Evolutionary conservation across 139 green algal species (phyloP), one percentile per base, ranked within the genome.

Genomic region (Trebouxia sp.): DNA sequence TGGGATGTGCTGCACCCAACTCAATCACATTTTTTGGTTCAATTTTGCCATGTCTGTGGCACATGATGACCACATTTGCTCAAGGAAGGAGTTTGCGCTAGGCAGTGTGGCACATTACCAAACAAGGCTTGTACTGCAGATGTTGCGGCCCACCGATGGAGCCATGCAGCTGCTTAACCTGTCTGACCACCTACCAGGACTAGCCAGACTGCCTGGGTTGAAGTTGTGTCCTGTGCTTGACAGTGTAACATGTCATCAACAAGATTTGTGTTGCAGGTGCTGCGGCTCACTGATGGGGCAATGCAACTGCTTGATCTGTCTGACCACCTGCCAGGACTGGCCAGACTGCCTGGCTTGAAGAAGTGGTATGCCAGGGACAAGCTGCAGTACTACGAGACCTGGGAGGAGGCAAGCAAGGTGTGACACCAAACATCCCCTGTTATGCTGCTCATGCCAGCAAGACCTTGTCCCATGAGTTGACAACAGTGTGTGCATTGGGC

Each of bases 271-370:
- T 26, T 56, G 37, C 85, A 90, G 86, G 35, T 92, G 37, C 67
- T 94, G 80, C 82, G 87, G 20, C 51, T 81, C 35, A 88, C 76
- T 17, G 32, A 86, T 39, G 91, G 92, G 15, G 83, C 88, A 0
- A 83, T 99, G 82, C 65, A 94, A 85, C 92, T 99, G 37, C 41
- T 99, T 53, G 97, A 99, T 74, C 83, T 96, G 67, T 87, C 83
- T 0, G 80, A 83, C 42, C 38, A 90, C 42, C 87, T 99, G 78
- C 92, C 94, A 3, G 75, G 84, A 67, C 91, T 99, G 32, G 90
- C 91, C 69, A 90, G 94, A 37, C 43, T 87, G 39, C 88, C 89
- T 0, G 97, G 97, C 50, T 81, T 95, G 47, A 80, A 83, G 45
- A 87, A 78, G 11, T 99, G 96, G 96, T 85, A 88, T 62, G 95